Evolutionary conservation across 2,329 filamentous ascomycete genomes (phyloP).

Genomic region (Fusarium avenaceum): DNA sequence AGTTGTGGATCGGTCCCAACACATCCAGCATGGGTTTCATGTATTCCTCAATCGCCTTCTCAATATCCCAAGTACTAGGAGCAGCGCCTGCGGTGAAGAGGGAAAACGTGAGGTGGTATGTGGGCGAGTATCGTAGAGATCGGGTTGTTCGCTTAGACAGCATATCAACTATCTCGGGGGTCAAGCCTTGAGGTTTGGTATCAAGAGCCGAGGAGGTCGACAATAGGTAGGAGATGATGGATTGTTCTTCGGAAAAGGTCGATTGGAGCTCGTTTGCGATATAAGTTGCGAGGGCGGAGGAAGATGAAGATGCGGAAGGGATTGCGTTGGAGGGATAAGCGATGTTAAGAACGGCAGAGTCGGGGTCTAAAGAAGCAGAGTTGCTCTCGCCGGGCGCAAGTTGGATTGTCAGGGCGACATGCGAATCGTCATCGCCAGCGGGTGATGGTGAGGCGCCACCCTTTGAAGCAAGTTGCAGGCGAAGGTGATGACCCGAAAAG

Average conservation of each 20-base stretch:
- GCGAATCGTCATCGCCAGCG: conserved; percentile 57
- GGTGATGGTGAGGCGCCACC: conserved; percentile 35
- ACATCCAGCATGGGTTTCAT: conserved; percentile 85
- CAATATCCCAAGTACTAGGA: conserved; percentile 93
- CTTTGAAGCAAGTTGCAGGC: conserved; percentile 57
- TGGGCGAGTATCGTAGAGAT: conserved; percentile 90
- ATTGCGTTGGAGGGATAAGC: conserved; percentile 79
- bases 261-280: conserved; percentile 82
- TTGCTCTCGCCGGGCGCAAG: conserved; percentile 74
- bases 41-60: conserved; percentile 83
- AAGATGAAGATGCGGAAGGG: conserved; percentile 75
- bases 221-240: conserved; percentile 82
- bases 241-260: conserved; percentile 89
- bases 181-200: conserved; percentile 60
- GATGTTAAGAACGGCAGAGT: conserved; percentile 79
- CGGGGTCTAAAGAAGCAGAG: conserved; percentile 75
- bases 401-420: conserved; percentile 77
- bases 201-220: conserved; percentile 67
- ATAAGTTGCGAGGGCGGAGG: conserved; percentile 80
- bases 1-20: conserved; percentile 88
- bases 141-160: conserved; percentile 81
- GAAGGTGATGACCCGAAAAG: conserved; percentile 86
- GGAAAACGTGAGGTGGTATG: conserved; percentile 96
- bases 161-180: conserved; percentile 66
- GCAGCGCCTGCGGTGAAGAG: conserved; percentile 84